Base-by-base conservation (phyloP, 2,329 filamentous ascomycete species). In the Epichloe typhina region DNA sequence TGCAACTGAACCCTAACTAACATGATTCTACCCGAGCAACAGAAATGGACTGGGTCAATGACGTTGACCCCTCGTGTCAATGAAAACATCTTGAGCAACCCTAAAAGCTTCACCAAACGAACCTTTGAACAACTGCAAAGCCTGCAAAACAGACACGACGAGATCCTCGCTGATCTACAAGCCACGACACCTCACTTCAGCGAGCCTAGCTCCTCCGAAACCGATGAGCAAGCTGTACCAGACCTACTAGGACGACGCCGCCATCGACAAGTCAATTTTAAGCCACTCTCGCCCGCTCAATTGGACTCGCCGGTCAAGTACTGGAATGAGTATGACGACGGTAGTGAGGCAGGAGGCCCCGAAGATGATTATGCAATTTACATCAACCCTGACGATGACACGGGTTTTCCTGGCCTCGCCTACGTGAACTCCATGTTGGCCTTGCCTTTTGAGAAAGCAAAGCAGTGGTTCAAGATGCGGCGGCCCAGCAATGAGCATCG, bases 291-390 rank as follows among this genome's bases (percentile, higher is more conserved):
- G 3, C 61, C 64, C 9, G 57, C 65, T 5, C 52, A 57, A 13
- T 54, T 58, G 37, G 50, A 58, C 7, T 58, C 64, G 7, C 62
- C 64, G 47, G 59, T 67, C 15, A 70, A 72, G 44, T 93, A 91
- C 62, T 94, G 88, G 87, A 91, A 87, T 64, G 88, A 94, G 64
- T 93, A 91, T 64, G 88, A 94, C 57, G 70, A 90, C 62, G 86
- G 85, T 8, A 88, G 87, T 62, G 85, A 89, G 50, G 70, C 67
- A 2, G 77, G 74, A 47, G 80, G 75, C 3, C 68, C 74, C 13
- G 74, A 80, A 42, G 75, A 78, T 37, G 76, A 75, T 33, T 93
- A 88, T 64, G 75, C 80, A 43, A 82, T 93, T 57, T 88, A 87
- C 59, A 72, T 91, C 53, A 77, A 90, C 61, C 86, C 86, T 0